Conservation (phyloP, 257 asterid species). For the Fraxinus americana region DNA sequence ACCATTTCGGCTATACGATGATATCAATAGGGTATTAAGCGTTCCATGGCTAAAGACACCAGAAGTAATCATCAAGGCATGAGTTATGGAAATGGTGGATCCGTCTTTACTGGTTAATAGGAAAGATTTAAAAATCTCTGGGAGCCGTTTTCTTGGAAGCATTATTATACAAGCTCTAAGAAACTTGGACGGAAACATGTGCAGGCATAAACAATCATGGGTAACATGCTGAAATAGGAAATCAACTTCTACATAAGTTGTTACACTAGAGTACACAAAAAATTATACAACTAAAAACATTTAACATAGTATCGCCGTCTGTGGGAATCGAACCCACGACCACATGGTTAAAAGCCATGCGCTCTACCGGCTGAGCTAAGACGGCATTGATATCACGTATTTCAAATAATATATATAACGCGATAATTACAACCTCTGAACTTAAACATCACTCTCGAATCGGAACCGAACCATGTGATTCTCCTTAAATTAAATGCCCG, state of each 20-base stretch:
- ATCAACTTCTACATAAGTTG: no score
- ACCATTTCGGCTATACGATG: slow-evolving; percentile 50
- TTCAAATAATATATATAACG: no score
- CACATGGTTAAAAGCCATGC: slow-evolving; percentile 53
- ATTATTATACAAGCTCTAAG: slow-evolving; percentile 32
- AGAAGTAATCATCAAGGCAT: slow-evolving; percentile 50
- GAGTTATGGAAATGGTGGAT: slow-evolving; percentile 50
- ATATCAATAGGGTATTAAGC: slow-evolving; percentile 42
- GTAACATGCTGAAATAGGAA: no score
- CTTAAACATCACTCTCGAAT: no score
- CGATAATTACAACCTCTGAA: slow-evolving; percentile 3
- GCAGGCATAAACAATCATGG: no score
- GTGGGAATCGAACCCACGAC: slow-evolving; percentile 58
- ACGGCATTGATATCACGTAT: not conserved
- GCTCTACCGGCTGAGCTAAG: slow-evolving; percentile 50
- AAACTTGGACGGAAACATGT: not conserved
- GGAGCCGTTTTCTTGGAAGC: slow-evolving; percentile 45
- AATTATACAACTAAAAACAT: no score
- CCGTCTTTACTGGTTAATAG: slow-evolving; percentile 44
- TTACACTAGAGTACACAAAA: no score
- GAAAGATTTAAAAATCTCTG: slow-evolving; percentile 38
- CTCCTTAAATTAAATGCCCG: no score
- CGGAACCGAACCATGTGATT: no score
- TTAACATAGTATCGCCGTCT: slow-evolving; percentile 31
- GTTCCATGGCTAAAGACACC: slow-evolving; percentile 45